phyloP scores from a whole-genome alignment of 1,284 basidiomycete species.

The Naganishia albida region DNA sequence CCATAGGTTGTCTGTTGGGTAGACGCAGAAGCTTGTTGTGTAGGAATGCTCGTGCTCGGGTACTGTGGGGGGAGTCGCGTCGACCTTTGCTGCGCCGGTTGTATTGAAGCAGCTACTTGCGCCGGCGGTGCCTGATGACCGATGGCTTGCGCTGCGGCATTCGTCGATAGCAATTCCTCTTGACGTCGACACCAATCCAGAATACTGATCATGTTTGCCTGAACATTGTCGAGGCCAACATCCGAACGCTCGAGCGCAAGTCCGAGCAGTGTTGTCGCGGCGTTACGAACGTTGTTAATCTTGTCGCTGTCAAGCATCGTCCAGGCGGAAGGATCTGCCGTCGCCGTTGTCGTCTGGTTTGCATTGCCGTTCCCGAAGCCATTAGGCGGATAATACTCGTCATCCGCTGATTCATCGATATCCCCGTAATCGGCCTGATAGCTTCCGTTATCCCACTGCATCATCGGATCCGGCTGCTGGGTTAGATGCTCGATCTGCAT shows the following conservation, averaged over 20 bases:
- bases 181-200: conserved; percentile 23
- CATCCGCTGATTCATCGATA: conserved; percentile 25
- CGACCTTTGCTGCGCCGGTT: neutral
- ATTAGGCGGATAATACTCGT: conserved; percentile 16
- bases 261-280: conserved; percentile 20
- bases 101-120: neutral
- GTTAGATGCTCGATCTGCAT: conserved; percentile 28
- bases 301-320: conserved; percentile 15
- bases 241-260: conserved; percentile 20
- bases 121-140: neutral
- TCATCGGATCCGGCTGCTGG: conserved; percentile 25
- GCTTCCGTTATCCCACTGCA: conserved; percentile 20
- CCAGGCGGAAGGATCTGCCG: conserved; percentile 6
- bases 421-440: conserved; percentile 25
- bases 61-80: conserved; percentile 13
- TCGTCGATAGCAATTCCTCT: conserved; percentile 1
- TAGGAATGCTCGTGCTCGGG: neutral
- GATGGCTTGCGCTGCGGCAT: neutral
- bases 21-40: neutral
- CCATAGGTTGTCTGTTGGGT: conserved; percentile 6
- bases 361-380: conserved; percentile 3
- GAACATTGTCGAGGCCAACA: conserved; percentile 17
- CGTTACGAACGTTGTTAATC: conserved; percentile 15
- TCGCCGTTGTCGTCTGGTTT: neutral
- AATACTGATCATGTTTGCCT: conserved; percentile 17